These are phyloP conservation scores for Hypoxylon sp. DNA, from an alignment of 2,329 filamentous ascomycete species.

Conservation along the genomic window DNA sequence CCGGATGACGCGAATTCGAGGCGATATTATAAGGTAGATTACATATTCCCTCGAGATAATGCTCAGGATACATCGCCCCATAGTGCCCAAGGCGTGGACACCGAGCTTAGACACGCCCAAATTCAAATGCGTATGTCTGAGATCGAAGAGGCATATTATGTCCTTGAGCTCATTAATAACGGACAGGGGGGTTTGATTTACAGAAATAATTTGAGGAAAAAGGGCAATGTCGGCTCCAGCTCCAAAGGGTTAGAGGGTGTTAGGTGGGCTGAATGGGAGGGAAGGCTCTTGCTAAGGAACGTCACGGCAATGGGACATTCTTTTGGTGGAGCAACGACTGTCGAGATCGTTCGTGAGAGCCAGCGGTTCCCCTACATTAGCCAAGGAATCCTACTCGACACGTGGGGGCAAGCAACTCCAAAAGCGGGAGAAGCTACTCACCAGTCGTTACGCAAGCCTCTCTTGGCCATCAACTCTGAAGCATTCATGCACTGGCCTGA, in stretches of 20 bases:
- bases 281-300: slow-evolving; percentile 65
- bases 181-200: slow-evolving; percentile 66
- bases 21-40: slow-evolving; percentile 66
- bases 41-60: slow-evolving; percentile 72
- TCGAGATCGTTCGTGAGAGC: slow-evolving; percentile 68
- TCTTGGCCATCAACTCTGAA: slow-evolving; percentile 75
- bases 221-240: slow-evolving; percentile 70
- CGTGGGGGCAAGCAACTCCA: slow-evolving; percentile 68
- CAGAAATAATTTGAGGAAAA: slow-evolving; percentile 65
- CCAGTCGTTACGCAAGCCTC: slow-evolving; percentile 62
- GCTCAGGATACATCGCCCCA: slow-evolving; percentile 63
- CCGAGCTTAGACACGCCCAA: slow-evolving; percentile 69
- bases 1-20: slow-evolving; percentile 53
- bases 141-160: slow-evolving; percentile 71
- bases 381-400: slow-evolving; percentile 75
- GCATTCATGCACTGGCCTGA: slow-evolving; percentile 78
- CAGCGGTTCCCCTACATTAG: slow-evolving; percentile 68
- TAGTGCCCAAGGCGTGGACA: slow-evolving; percentile 71
- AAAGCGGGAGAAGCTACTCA: slow-evolving; percentile 58
- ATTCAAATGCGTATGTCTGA: slow-evolving; percentile 73
- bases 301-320: slow-evolving; percentile 75
- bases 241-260: slow-evolving; percentile 68
- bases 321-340: slow-evolving; percentile 74
- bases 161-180: slow-evolving; percentile 66
- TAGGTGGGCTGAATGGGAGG: slow-evolving; percentile 68